A percentile compares a stretch with the other conserved stretches of the same genome.
Evolutionary conservation across 768 basidiomycete genomes (phyloP).

Genomic region (Asterophora lycoperdoides): DNA sequence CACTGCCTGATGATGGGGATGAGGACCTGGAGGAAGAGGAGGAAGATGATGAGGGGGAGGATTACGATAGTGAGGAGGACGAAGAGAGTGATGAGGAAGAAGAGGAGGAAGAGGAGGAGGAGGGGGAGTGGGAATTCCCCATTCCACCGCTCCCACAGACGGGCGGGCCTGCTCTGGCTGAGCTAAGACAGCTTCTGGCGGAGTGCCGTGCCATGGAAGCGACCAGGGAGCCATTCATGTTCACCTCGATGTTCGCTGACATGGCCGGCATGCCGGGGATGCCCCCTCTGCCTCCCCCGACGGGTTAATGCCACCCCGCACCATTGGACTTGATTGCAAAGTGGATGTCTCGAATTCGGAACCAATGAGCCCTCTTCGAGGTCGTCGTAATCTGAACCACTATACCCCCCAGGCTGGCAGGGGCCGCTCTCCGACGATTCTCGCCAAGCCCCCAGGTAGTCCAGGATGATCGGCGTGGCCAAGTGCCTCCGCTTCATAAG

Average conservation of each 20-base stretch:
- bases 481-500: too few relatives aligned
- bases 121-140: constrained; percentile 19
- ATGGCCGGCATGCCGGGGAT: neutral
- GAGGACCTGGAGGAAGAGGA: constrained; percentile 20
- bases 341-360: neutral
- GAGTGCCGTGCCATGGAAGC: constrained; percentile 53
- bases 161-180: constrained; percentile 28
- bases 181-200: constrained; percentile 51
- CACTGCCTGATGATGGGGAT: constrained; percentile 35
- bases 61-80: constrained; percentile 29
- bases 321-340: too few relatives aligned
- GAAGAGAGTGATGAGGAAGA: constrained; percentile 29
- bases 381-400: too few relatives aligned
- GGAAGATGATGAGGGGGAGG: constrained; percentile 26
- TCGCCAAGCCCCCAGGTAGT: too few relatives aligned
- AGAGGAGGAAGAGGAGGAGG: constrained; percentile 22
- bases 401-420: too few relatives aligned
- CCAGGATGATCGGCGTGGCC: too few relatives aligned
- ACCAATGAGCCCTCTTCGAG: too few relatives aligned
- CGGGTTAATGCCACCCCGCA: neutral
- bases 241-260: constrained; percentile 17
- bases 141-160: constrained; percentile 27
- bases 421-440: too few relatives aligned
- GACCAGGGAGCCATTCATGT: constrained; percentile 38
- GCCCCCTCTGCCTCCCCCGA: neutral